Base-by-base conservation (phyloP, 108 stramenopile genomes). In the Discostella pseudostelligera region DNA sequence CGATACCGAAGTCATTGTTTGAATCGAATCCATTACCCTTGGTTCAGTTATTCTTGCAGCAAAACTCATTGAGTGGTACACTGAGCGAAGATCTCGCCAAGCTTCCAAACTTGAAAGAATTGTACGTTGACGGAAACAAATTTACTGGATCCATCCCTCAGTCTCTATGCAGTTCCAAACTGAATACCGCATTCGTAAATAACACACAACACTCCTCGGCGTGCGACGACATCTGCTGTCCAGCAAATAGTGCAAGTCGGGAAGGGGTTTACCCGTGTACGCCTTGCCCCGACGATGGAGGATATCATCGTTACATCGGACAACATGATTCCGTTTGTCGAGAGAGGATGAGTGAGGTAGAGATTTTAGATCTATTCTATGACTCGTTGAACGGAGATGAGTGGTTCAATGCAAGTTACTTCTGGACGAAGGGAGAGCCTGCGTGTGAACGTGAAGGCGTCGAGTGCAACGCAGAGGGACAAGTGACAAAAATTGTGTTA, bases 61-160 rank as follows among this genome's bases (percentile, higher is more conserved):
- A 70, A 32, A 76, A 80, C 63, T 45, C 56, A 42, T 64, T 83
- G 25, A 73, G 73, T 20, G 67, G 68, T 4, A 73, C 67, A 3
- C 39, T 73, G 32, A 55, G 35, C 19, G 60, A 44, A 21, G 72
- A 67, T 43, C 47, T 83, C 8, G 58, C 63, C 3, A 45, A 20
- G 22, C 43, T 86, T 44, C 48, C 70, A 21, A 56, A 65, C 14
- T 59, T 88, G 2, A 35, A 64, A 24, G 71, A 74, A 37, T 39
- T 88, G 39, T 83, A 51, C 50, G 54, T 88, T 51, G 81, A 82
- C 36, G 83, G 81, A 2, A 85, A 88, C 50, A 76, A 77, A 45
- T 57, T 83, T 7, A 81, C 85, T n/a, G 85, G 82, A 19, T 43
- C 36, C 20, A 49, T 78, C 21, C 62, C 72, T 22, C 40, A 47